Conservation (phyloP, 257 asterid species). For the Paraleonurus japonicus region DNA sequence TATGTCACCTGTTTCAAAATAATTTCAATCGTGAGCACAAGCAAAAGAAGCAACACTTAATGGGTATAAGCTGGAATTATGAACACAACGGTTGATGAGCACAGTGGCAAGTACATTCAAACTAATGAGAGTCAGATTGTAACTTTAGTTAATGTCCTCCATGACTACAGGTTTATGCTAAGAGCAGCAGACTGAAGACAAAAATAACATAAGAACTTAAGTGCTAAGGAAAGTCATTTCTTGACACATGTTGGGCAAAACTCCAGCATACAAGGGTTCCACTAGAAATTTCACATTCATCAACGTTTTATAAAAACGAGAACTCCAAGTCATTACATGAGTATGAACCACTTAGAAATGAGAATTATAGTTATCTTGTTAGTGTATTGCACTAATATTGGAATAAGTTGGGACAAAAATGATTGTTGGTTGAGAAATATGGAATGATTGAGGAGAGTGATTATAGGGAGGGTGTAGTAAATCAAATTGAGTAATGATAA, state of each 20-base stretch:
- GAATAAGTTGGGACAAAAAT: too few relatives aligned
- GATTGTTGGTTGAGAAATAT: too few relatives aligned
- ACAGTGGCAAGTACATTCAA: background rate
- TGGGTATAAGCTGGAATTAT: background rate
- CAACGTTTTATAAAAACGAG: background rate
- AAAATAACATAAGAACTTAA: background rate
- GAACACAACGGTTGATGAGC: background rate
- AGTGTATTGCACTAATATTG: too few relatives aligned
- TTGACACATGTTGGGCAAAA: background rate
- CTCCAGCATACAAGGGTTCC: too few relatives aligned
- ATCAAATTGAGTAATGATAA: too few relatives aligned
- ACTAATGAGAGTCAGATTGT: constrained; percentile 1
- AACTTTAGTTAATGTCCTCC: background rate
- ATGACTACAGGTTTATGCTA: background rate
- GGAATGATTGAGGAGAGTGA: too few relatives aligned
- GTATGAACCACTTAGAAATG: background rate
- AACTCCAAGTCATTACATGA: background rate
- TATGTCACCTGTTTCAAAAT: constrained; percentile 58
- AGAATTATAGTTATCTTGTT: too few relatives aligned
- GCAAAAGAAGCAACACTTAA: constrained; percentile 4
- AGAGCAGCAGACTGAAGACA: background rate
- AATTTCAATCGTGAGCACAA: background rate
- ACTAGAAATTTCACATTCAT: background rate
- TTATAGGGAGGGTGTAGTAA: too few relatives aligned
- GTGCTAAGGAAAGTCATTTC: background rate